These are phyloP conservation scores for Suillus subalutaceus DNA, from an alignment of 768 basidiomycete genomes.

Conservation along the genomic window DNA sequence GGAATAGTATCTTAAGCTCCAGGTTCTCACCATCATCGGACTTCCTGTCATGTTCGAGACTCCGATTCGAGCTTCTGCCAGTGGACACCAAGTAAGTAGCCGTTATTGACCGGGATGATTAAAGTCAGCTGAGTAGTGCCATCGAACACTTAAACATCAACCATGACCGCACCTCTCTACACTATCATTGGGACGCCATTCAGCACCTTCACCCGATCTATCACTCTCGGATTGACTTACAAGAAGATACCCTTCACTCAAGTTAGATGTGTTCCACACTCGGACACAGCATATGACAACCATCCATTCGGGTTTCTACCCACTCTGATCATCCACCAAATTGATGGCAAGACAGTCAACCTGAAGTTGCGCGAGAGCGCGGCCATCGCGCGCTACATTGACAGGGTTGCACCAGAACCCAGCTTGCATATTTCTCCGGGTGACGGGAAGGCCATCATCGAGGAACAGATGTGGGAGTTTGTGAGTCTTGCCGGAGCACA, in stretches of 20 bases:
- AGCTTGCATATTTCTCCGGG: constrained; percentile 24
- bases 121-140: background rate
- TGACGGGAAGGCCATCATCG: constrained; percentile 23
- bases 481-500: constrained; percentile 27
- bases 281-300: constrained; percentile 28
- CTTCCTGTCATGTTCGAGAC: background rate
- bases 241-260: constrained; percentile 32
- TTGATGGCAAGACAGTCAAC: constrained; percentile 24
- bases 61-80: background rate
- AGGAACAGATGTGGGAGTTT: constrained; percentile 38
- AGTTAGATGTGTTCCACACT: constrained; percentile 28
- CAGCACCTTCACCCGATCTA: constrained; percentile 36
- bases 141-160: background rate
- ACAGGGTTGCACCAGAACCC: constrained; percentile 33
- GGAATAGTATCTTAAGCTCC: background rate
- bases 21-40: background rate
- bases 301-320: constrained; percentile 37
- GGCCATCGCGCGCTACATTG: constrained; percentile 33
- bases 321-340: constrained; percentile 29
- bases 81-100: background rate
- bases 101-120: background rate
- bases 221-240: constrained; percentile 32
- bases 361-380: constrained; percentile 31
- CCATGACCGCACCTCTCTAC: constrained; percentile 24
- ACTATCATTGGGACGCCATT: constrained; percentile 36